A percentile compares a stretch with the other conserved stretches of the same genome.
phyloP scores from a whole-genome alignment of 305 asterid genomes.

The Petunia hybrid region DNA sequence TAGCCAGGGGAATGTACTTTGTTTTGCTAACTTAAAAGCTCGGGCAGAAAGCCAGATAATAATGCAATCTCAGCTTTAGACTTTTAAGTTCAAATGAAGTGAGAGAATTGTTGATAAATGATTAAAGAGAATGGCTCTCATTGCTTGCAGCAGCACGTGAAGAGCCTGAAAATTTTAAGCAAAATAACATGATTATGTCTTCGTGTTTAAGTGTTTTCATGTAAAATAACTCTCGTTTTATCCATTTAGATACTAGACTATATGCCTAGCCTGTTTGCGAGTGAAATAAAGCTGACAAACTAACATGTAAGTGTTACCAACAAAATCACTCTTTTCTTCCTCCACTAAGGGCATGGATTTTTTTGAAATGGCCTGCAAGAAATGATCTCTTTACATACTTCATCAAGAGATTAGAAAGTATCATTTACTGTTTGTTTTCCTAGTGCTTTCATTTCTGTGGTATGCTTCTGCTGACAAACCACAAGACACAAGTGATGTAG shows the following conservation, averaged over 20 bases:
- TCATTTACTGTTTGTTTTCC: neutral
- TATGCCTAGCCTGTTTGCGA: neutral
- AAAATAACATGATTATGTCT: neutral
- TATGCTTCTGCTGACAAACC: constrained; percentile 28
- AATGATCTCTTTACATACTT: constrained; percentile 4
- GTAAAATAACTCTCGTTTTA: neutral
- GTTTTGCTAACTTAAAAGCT: neutral
- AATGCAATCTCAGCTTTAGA: neutral
- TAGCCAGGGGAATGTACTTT: neutral
- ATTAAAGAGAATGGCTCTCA: neutral
- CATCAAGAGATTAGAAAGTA: neutral
- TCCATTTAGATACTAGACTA: constrained; percentile 19
- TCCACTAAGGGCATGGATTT: constrained; percentile 12
- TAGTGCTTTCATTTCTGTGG: constrained; percentile 27
- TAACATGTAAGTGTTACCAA: neutral
- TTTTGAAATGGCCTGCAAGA: neutral
- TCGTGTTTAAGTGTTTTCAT: neutral
- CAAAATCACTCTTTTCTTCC: constrained; percentile 19
- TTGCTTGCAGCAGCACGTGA: neutral
- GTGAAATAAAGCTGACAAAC: neutral
- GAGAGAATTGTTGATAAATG: neutral
- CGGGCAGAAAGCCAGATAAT: neutral
- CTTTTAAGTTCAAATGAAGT: neutral
- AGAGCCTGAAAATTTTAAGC: neutral
- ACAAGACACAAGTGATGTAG: constrained; percentile 25